These are phyloP conservation scores for Fusarium sacchari DNA, from an alignment of 2,329 filamentous ascomycete species.

Conservation along the genomic window DNA sequence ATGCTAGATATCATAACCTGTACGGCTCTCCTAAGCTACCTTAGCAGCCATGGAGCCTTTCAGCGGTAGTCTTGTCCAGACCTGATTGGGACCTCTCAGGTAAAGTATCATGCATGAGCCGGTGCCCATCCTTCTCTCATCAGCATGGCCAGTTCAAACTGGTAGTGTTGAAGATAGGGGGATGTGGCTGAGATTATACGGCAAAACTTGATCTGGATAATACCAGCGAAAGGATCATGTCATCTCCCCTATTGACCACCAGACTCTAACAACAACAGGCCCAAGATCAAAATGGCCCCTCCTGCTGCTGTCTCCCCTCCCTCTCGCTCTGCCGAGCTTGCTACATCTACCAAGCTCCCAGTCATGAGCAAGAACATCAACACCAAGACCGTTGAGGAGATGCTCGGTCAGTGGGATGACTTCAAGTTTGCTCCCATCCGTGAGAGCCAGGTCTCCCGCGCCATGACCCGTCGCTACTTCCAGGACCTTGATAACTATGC, in stretches of 20 bases:
- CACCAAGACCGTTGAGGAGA: conserved; percentile 49
- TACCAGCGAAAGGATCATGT: conserved; percentile 99
- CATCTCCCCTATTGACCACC: conserved; percentile 58
- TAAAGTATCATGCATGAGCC: conserved; percentile 69
- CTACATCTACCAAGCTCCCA: conserved; percentile 47
- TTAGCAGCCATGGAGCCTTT: conserved; percentile 49
- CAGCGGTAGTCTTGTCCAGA: conserved; percentile 51
- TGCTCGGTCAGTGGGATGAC: conserved; percentile 80
- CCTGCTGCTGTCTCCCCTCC: conserved; percentile 73
- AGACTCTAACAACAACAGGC: conserved; percentile 46
- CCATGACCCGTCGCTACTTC: conserved; percentile 96
- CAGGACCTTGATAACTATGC: conserved; percentile 87
- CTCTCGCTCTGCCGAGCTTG: conserved; percentile 58
- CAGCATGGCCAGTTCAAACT: background rate
- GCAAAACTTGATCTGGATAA: conserved; percentile 99
- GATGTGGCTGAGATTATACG: conserved; percentile 83
- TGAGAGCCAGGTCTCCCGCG: conserved; percentile 90
- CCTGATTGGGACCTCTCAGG: conserved; percentile 52
- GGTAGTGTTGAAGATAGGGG: conserved; percentile 11
- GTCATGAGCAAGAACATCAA: conserved; percentile 41
- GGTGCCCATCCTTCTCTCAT: conserved; percentile 58
- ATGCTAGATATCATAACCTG: conserved; percentile 39
- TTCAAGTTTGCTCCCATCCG: conserved; percentile 90
- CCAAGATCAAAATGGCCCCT: conserved; percentile 66
- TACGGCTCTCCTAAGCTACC: conserved; percentile 36